phyloP scores from a whole-genome alignment of 2,329 filamentous ascomycete species.

The Cytospora piceicola region DNA sequence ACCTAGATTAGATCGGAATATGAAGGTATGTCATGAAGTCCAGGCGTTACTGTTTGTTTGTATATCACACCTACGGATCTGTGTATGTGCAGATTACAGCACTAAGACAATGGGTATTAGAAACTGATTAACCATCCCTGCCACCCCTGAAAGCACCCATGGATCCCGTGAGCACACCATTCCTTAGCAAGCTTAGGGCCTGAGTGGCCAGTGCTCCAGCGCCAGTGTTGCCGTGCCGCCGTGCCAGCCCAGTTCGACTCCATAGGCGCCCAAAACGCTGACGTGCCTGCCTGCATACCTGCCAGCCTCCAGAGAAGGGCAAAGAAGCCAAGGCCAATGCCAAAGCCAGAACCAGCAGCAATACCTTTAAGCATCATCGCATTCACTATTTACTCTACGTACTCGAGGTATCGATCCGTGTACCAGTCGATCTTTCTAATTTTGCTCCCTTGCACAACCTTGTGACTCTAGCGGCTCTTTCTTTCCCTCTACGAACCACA shows the following conservation, averaged over 20 bases:
- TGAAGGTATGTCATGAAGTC: not conserved
- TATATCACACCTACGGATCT: too few relatives aligned
- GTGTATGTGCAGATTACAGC: not conserved
- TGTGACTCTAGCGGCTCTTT: not conserved
- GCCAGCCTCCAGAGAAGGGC: not conserved
- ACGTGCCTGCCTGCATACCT: not conserved
- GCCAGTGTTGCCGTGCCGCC: not conserved
- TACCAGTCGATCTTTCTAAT: slow-evolving; percentile 1
- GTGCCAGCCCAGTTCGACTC: slow-evolving; percentile 2
- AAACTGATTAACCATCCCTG: not conserved
- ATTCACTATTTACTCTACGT: not conserved
- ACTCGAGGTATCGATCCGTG: not conserved
- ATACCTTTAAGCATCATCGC: not conserved
- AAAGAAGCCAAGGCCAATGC: not conserved
- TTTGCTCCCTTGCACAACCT: not conserved
- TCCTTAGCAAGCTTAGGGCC: slow-evolving; percentile 1
- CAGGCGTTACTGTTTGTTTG: not conserved
- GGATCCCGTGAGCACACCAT: slow-evolving; percentile 2
- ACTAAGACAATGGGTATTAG: not conserved
- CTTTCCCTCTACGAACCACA: not conserved
- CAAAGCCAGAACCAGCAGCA: not conserved
- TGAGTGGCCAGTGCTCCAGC: not conserved
- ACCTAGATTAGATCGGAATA: not conserved
- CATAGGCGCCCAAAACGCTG: slow-evolving; percentile 4
- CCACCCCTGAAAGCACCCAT: slow-evolving; percentile 2